Evolutionary conservation across 2,329 filamentous ascomycete genomes (phyloP), one percentile per base, ranked within the genome.

Genomic region (Pseudogymnoascus verrucosus): DNA sequence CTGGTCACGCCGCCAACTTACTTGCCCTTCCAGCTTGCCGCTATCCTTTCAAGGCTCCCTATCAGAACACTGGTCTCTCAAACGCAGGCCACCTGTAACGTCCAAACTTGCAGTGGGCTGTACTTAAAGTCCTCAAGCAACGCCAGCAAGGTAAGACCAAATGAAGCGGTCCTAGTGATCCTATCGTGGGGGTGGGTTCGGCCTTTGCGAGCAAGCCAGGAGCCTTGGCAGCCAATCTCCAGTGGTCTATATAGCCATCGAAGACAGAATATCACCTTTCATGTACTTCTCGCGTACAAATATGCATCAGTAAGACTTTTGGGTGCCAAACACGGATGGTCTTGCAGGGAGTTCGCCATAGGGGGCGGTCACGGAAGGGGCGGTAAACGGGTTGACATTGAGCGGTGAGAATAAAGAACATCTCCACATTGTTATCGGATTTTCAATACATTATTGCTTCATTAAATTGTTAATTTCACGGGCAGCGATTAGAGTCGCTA

Each of bases 11-110:
- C 14, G 47, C 16, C 47, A 54, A 31, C 47, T 31, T 54, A 54
- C 47, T 16, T 16, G 26, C 3, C n/a, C 26, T 31, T 16, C 47
- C 26, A 31, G 14, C 44, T 31, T 28, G 44, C 23, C 23, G 44
- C 23, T 54, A 16, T 54, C 10, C 47, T 54, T 54, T 54, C 47
- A 54, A 19, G 47, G 47, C 47, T 54, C 47, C 47, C 47, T 54
- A 54, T 54, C 23, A 26, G 47, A 54, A 26, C 26, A 11, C 8
- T 54, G 8, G 26, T 10, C 5, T 28, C 26, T 16, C 14, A 31
- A 54, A 16, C 5, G 2, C 26, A 54, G 47, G 47, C 47, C 47
- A 54, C 14, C 26, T 54, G 26, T 54, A 31, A 11, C 47, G 16
- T 31, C 47, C 47, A 54, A 54, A 31, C 47, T 54, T 54, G 47